These are phyloP conservation scores for Phylloporus sp. DNA, from an alignment of 768 basidiomycete genomes.

Conservation along the genomic window DNA sequence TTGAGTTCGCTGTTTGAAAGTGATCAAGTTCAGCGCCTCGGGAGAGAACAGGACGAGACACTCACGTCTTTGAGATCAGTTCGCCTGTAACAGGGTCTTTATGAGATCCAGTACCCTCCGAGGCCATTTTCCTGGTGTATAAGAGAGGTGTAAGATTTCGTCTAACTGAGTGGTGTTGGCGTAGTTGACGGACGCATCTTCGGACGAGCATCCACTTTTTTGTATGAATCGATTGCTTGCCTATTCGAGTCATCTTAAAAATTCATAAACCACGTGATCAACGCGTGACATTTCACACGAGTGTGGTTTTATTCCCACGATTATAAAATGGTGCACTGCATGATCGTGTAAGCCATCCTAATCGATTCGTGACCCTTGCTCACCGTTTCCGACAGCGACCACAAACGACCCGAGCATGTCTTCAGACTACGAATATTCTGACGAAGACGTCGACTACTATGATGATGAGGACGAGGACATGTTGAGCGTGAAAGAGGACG, in stretches of 20 bases:
- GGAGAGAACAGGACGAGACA: constrained; percentile 18
- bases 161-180: not conserved
- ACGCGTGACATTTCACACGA: constrained; percentile 5
- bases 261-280: constrained; percentile 3
- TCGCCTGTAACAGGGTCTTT: constrained; percentile 92
- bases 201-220: constrained; percentile 24
- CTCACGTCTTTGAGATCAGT: constrained; percentile 94
- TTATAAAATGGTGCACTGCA: constrained; percentile 14
- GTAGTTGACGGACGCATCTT: constrained; percentile 19
- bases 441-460: constrained; percentile 62
- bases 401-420: constrained; percentile 35
- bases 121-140: constrained; percentile 33
- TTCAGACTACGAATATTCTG: constrained; percentile 70
- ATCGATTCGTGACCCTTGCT: constrained; percentile 28
- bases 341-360: constrained; percentile 25
- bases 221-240: constrained; percentile 26
- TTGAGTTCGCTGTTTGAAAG: constrained; percentile 75
- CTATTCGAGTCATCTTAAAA: constrained; percentile 26
- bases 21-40: constrained; percentile 26
- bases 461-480: constrained; percentile 73
- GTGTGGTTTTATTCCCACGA: constrained; percentile 7
- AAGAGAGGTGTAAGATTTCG: constrained; percentile 6
- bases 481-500: constrained; percentile 56
- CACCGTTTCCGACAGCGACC: constrained; percentile 16
- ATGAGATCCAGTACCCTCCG: constrained; percentile 36